A percentile compares a stretch with the other conserved stretches of the same genome.
Evolutionary conservation across 2,329 filamentous ascomycete genomes (phyloP).

Genomic region (Macrophomina pseudophaseolina): DNA sequence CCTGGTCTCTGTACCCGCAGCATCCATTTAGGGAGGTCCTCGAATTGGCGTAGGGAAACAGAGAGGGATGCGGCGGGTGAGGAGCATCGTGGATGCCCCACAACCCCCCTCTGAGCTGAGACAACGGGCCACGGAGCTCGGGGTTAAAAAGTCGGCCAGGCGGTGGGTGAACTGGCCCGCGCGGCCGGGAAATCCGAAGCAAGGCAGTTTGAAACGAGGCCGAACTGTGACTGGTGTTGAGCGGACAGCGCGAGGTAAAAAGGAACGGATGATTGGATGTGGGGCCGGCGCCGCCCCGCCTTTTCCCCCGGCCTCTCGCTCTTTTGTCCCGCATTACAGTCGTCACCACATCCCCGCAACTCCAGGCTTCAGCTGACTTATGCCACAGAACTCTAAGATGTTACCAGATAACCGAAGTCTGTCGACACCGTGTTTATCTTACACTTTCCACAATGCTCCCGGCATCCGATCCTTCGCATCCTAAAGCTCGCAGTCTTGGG

Average conservation of each 20-base stretch:
- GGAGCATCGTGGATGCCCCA: neutral
- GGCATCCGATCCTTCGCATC: too few relatives aligned
- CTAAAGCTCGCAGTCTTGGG: too few relatives aligned
- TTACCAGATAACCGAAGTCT: too few relatives aligned
- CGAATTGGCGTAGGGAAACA: neutral
- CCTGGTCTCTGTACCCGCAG: too few relatives aligned
- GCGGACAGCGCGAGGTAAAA: neutral
- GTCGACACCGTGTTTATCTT: too few relatives aligned
- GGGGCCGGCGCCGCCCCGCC: neutral
- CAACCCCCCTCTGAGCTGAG: neutral
- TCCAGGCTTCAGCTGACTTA: too few relatives aligned
- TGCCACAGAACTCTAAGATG: too few relatives aligned
- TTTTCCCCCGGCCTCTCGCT: too few relatives aligned
- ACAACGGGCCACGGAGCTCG: neutral
- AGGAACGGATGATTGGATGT: neutral
- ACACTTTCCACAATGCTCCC: too few relatives aligned
- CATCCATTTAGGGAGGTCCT: neutral
- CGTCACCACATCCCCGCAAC: too few relatives aligned
- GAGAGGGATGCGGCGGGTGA: neutral
- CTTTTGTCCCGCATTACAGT: too few relatives aligned
- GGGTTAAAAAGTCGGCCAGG: neutral
- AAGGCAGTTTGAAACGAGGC: neutral
- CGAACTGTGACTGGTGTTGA: neutral
- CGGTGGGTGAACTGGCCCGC: too few relatives aligned
- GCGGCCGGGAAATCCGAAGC: neutral